Conservation (phyloP, 331 rosid species). For the Pyrus hybrid region DNA sequence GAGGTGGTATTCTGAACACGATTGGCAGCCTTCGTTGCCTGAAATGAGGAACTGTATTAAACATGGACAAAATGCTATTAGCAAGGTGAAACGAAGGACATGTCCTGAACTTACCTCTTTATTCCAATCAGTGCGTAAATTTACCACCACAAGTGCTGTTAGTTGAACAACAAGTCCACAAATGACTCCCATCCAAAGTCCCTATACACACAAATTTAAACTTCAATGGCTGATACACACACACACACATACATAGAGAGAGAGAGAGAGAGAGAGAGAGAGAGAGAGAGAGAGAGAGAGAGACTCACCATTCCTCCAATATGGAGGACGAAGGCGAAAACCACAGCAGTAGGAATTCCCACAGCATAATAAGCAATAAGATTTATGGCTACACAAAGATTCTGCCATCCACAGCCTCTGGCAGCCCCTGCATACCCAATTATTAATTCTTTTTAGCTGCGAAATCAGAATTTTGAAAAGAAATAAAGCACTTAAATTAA, state of each 20-base stretch:
- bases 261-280: no score
- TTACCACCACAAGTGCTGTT: slow-evolving; percentile 26
- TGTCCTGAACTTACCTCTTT: slow-evolving; percentile 23
- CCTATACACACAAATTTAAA: slow-evolving; percentile 17
- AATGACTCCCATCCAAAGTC: slow-evolving; percentile 65
- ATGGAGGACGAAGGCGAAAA: slow-evolving; percentile 43
- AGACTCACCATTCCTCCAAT: slow-evolving; percentile 46
- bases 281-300: not conserved
- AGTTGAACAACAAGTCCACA: slow-evolving; percentile 49
- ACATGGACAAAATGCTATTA: not conserved
- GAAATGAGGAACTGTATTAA: not conserved
- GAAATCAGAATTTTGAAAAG: not conserved
- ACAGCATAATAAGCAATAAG: slow-evolving; percentile 58
- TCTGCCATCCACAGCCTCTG: slow-evolving; percentile 78
- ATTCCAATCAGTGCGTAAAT: slow-evolving; percentile 38
- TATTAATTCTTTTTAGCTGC: not conserved
- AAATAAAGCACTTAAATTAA: not conserved
- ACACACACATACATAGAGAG: not conserved
- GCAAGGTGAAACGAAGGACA: not conserved
- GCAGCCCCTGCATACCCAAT: slow-evolving; percentile 39
- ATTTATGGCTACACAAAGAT: slow-evolving; percentile 47
- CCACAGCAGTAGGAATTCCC: slow-evolving; percentile 48
- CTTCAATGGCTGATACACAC: not conserved
- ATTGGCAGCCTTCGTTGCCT: slow-evolving; percentile 38
- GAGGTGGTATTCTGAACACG: slow-evolving; percentile 12